These are phyloP conservation scores for Diplodia corticola DNA, from an alignment of 2,329 filamentous ascomycete species.

Conservation along the genomic window DNA sequence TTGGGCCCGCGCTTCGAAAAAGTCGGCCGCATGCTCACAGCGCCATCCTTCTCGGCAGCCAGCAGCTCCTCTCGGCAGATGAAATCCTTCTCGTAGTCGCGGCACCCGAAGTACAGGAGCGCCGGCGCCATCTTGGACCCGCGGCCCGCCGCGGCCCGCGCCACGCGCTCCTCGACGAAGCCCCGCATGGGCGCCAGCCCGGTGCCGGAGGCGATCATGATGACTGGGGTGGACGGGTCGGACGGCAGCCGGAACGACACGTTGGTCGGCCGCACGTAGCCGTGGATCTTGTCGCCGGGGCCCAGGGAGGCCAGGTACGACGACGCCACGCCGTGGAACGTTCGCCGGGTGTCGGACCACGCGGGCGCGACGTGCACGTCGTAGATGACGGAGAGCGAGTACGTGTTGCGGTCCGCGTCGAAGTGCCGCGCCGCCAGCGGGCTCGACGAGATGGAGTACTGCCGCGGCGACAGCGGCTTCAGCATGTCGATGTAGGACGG, in stretches of 20 bases:
- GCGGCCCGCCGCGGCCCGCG: neutral
- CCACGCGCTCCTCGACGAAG: slow-evolving; percentile 37
- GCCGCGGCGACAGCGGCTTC: slow-evolving; percentile 68
- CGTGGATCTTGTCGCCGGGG: slow-evolving; percentile 37
- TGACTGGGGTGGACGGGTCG: slow-evolving; percentile 45
- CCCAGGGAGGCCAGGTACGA: slow-evolving; percentile 38
- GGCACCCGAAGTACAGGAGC: slow-evolving; percentile 63
- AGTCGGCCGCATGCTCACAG: neutral
- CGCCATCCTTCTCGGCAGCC: slow-evolving; percentile 35
- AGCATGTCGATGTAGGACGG: slow-evolving; percentile 67
- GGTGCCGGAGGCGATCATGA: slow-evolving; percentile 44
- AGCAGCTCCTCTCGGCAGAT: slow-evolving; percentile 60
- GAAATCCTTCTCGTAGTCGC: slow-evolving; percentile 54
- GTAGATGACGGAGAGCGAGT: slow-evolving; percentile 63
- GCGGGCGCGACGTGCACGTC: slow-evolving; percentile 54
- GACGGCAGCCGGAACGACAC: slow-evolving; percentile 41
- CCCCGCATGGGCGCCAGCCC: slow-evolving; percentile 37
- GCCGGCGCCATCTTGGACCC: slow-evolving; percentile 52
- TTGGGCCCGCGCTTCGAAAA: slow-evolving; percentile 56
- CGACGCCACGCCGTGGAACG: slow-evolving; percentile 40
- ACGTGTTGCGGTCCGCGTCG: slow-evolving; percentile 29
- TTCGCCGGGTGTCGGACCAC: slow-evolving; percentile 39
- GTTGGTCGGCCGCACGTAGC: slow-evolving; percentile 36
- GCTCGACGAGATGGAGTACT: slow-evolving; percentile 74
- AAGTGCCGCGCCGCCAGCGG: slow-evolving; percentile 46